phyloP scores from a whole-genome alignment of 441 rosid genomes.

The Bocquillonia castaneifolia region DNA sequence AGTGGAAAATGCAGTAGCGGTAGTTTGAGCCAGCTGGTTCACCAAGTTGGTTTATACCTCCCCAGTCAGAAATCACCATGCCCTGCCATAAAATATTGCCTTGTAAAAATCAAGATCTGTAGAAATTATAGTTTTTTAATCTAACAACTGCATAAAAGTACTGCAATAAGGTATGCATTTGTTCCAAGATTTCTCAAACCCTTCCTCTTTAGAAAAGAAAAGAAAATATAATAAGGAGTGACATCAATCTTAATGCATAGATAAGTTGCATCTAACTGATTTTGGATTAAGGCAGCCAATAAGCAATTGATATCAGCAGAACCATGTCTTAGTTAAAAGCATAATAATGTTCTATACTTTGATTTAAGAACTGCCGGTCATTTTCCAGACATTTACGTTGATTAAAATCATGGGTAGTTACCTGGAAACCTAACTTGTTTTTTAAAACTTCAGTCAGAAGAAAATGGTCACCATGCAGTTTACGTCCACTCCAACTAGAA shows the following conservation, averaged over 20 bases:
- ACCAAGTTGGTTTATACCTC: slow-evolving; percentile 63
- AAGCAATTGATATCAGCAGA: too few species aligned
- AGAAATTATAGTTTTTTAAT: slow-evolving; percentile 2
- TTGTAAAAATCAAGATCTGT: background rate
- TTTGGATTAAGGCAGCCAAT: too few species aligned
- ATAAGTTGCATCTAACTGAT: too few species aligned
- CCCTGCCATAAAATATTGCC: slow-evolving; percentile 49
- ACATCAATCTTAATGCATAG: too few species aligned
- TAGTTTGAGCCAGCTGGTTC: slow-evolving; percentile 64
- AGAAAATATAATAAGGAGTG: too few species aligned
- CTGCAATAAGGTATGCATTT: background rate
- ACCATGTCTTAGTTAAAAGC: too few species aligned
- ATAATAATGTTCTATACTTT: too few species aligned
- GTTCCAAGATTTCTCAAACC: background rate
- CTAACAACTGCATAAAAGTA: background rate
- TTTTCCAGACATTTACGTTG: slow-evolving; percentile 6
- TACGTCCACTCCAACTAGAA: slow-evolving; percentile 75
- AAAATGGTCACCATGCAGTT: slow-evolving; percentile 52
- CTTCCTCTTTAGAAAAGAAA: background rate
- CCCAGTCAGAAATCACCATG: slow-evolving; percentile 81
- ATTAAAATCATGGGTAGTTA: slow-evolving; percentile 23
- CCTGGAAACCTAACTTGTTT: slow-evolving; percentile 77
- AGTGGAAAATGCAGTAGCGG: slow-evolving; percentile 43
- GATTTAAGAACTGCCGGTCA: too few species aligned
- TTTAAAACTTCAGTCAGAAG: slow-evolving; percentile 75